Evolutionary conservation across 495 filamentous ascomycete species (phyloP).

Genomic region (Aspergillus nanangensis): DNA sequence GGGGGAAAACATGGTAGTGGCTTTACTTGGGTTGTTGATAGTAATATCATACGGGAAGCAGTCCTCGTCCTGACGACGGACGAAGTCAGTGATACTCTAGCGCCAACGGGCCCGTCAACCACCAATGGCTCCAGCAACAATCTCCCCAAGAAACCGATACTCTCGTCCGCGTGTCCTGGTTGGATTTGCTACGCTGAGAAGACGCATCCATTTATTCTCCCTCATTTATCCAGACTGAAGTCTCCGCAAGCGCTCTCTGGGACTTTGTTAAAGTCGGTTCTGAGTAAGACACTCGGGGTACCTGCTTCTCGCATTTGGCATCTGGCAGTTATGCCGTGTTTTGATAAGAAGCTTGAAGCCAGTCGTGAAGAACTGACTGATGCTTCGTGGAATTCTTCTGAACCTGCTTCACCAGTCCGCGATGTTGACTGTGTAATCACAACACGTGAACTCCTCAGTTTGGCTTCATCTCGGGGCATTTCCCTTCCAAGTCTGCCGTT

Average conservation of each 20-base stretch:
- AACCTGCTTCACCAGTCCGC: slow-evolving; percentile 52
- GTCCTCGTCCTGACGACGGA: slow-evolving; percentile 77
- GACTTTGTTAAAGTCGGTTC: slow-evolving; percentile 78
- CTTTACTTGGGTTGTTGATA: slow-evolving; percentile 87
- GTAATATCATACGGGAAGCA: slow-evolving; percentile 71
- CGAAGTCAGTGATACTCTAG: slow-evolving; percentile 54
- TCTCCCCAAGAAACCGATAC: slow-evolving; percentile 64
- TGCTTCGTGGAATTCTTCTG: slow-evolving; percentile 57
- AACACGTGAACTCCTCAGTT: slow-evolving; percentile 81
- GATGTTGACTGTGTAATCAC: slow-evolving; percentile 99
- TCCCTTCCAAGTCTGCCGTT: slow-evolving; percentile 66
- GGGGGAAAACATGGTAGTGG: slow-evolving; percentile 67
- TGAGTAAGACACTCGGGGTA: slow-evolving; percentile 66
- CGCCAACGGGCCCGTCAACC: slow-evolving; percentile 13
- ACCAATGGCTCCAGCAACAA: slow-evolving; percentile 15
- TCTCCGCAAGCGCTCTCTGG: slow-evolving; percentile 91
- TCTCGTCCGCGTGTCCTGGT: slow-evolving; percentile 89
- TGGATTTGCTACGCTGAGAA: slow-evolving; percentile 99
- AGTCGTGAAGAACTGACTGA: slow-evolving; percentile 90
- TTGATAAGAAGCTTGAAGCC: slow-evolving; percentile 98
- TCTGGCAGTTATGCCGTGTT: slow-evolving; percentile 93
- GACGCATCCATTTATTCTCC: slow-evolving; percentile 87
- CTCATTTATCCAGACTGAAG: slow-evolving; percentile 86
- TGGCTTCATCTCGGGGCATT: slow-evolving; percentile 73
- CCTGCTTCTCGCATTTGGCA: slow-evolving; percentile 85